Base-by-base conservation (phyloP, 768 basidiomycete species). In the Serendipita sp. region DNA sequence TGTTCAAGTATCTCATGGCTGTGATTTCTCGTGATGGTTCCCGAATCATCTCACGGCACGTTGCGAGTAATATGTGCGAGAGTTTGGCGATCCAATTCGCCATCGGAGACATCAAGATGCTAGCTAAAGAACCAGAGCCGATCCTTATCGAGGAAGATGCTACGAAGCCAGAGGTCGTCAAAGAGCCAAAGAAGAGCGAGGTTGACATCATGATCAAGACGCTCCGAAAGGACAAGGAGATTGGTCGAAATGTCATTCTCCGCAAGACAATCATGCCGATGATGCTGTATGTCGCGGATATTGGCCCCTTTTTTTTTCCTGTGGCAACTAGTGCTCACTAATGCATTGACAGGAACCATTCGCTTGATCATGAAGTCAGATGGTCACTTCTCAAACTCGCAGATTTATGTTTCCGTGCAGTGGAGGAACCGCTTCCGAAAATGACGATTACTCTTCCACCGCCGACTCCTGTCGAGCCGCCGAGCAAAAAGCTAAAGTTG, bases 331-430 rank as follows among this genome's bases (percentile, higher is more conserved):
- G 62, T 9, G 50, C 28, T 48, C 33, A n/a, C 41, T 53, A 31
- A 58, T 17, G 4, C 22, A 3, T 90, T 33, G 81, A 84, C 33
- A 78, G 85, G 0, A 83, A 86, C 64, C 78, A 83, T 62, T 24
- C 24, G 31, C 31, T 58, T 22, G 92, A 96, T 71, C 80, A 89
- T 68, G 89, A 95, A 74, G 87, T 94, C 42, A 85, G 93, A 50
- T 90, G 91, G 83, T 90, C 86, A 66, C 75, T 95, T 56, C 77
- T 98, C 68, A 97, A 98, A 73, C 76, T 96, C 24, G 90, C 90
- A 3, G 95, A 97, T 68, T 78, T 95, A 20, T 79, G 92, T 44
- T 85, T 94, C 67, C 83, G 85, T 60, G 87, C 90, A 24, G 76
- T 83, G 2, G 84, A 90, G 63, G 95, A 98, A 72, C 79, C 83